Conservation (phyloP, 2,329 filamentous ascomycete genomes). For the Stachybotrys chlorohalonatus region DNA sequence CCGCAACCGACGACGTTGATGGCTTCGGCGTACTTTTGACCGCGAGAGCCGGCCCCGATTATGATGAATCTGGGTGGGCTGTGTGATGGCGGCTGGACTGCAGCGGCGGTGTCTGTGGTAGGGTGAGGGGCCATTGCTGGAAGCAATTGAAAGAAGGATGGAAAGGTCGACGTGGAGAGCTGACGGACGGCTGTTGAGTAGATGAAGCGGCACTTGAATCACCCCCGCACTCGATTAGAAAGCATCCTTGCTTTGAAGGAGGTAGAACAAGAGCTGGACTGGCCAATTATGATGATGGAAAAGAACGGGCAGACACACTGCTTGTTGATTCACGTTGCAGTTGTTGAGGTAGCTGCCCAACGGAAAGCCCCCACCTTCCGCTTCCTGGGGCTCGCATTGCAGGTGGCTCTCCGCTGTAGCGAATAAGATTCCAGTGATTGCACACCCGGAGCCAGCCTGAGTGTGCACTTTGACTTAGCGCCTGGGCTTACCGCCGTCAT, state of each 20-base stretch:
- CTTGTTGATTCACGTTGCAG: too few relatives aligned
- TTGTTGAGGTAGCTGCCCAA: too few relatives aligned
- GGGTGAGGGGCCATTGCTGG: not conserved
- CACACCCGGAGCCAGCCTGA: not conserved
- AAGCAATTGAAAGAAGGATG: not conserved
- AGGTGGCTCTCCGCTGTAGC: not conserved
- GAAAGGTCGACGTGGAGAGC: not conserved
- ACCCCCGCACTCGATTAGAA: too few relatives aligned
- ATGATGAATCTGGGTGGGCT: conserved; percentile 59
- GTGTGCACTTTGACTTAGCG: not conserved
- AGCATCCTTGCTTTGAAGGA: too few relatives aligned
- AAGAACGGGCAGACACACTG: too few relatives aligned
- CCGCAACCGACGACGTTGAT: conserved; percentile 57
- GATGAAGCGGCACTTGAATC: not conserved
- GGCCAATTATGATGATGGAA: too few relatives aligned
- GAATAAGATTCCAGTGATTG: not conserved
- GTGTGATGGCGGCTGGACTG: conserved; percentile 22
- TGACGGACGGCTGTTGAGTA: not conserved
- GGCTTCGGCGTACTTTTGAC: conserved; percentile 62
- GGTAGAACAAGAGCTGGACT: too few relatives aligned
- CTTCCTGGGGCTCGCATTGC: not conserved
- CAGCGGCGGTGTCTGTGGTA: conserved; percentile 13
- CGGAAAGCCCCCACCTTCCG: too few relatives aligned
- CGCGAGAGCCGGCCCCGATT: conserved; percentile 75
- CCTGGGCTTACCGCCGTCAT: too few relatives aligned